Evolutionary conservation across 1,139 yeast species (phyloP), one percentile per base, ranked within the genome.

Genomic region (Nakaseomyces kungkrabaensis): DNA sequence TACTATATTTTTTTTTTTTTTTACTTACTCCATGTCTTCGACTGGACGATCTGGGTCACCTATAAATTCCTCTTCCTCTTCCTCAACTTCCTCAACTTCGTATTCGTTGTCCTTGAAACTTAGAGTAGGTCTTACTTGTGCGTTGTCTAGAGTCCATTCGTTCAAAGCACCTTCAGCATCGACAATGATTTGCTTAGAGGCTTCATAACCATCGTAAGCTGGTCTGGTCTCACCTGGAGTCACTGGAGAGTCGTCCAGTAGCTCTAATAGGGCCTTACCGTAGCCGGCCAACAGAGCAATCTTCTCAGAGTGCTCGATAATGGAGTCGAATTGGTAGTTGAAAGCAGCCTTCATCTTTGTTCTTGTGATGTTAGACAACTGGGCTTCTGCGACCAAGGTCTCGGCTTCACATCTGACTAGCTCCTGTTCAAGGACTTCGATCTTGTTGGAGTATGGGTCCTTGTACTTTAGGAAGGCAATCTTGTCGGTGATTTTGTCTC

Each of bases 141-240:
- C 96, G 63, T 87, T 80, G 72, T 90, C 97, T 66, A 89, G 78
- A 60, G 97, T 92, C 98, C 98, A 92, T 59, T 89, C 81, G 60
- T 94, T 92, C 68, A 92, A 80, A 53, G 97, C 96, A 62, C 83
- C 85, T 76, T 92, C 98, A 61, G 96, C 95, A 71, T 92, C 98
- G 67, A 90, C 85, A 65, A 92, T 88, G 72, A 92, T 89, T 77
- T 92, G 97, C 78, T 90, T 90, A 53, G 97, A 86, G 51, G 96
- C 96, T 69, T 92, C 97, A 72, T 89, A 90, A 60, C 98, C 97
- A 67, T 92, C 97, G 72, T 92, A 92, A 55, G 96, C 94, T 43
- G 96, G 94, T 76, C 97, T 88, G 55, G 97, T 87, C 77, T 92
- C 98, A 75, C 98, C 98, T 58, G 98, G 98, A 58, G 97, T 90